Evolutionary conservation across 164 flowering plant genomes (phyloP).

Genomic region (Aristolochia contorta): DNA sequence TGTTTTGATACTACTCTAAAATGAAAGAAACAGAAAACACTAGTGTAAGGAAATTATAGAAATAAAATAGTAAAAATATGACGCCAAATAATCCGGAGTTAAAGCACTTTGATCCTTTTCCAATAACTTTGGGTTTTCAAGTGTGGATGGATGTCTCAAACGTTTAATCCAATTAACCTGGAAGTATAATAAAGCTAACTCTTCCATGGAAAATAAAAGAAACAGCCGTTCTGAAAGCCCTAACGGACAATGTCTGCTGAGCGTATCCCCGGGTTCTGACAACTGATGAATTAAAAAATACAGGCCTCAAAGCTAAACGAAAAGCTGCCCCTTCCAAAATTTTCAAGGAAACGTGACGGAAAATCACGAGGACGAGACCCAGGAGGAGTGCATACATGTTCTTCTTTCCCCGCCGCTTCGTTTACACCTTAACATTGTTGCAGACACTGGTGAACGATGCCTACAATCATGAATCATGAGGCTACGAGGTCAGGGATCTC

Average conservation of each 20-base stretch:
- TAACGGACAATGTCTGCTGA: no score
- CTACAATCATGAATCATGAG: constrained; percentile 23
- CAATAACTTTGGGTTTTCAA: no score
- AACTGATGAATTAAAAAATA: constrained; percentile 7
- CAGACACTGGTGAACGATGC: constrained; percentile 6
- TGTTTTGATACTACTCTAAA: no score
- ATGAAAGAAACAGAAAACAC: no score
- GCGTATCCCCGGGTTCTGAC: not conserved
- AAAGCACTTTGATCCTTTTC: no score
- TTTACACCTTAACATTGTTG: constrained; percentile 3
- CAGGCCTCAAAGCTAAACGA: constrained; percentile 2
- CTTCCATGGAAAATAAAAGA: not conserved
- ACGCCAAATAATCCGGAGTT: no score
- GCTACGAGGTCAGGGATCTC: constrained; percentile 94
- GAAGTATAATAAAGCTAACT: not conserved
- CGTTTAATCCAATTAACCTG: no score
- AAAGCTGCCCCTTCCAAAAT: constrained; percentile 8
- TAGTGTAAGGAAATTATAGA: no score
- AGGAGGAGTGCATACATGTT: not conserved
- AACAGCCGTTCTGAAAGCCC: not conserved
- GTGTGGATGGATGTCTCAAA: no score
- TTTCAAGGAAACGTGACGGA: not conserved
- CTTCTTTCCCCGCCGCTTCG: not conserved
- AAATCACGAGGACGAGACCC: constrained; percentile 1
- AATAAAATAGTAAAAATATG: no score